Conservation (phyloP, 768 basidiomycete species). For the Mycena albidolilacea region DNA sequence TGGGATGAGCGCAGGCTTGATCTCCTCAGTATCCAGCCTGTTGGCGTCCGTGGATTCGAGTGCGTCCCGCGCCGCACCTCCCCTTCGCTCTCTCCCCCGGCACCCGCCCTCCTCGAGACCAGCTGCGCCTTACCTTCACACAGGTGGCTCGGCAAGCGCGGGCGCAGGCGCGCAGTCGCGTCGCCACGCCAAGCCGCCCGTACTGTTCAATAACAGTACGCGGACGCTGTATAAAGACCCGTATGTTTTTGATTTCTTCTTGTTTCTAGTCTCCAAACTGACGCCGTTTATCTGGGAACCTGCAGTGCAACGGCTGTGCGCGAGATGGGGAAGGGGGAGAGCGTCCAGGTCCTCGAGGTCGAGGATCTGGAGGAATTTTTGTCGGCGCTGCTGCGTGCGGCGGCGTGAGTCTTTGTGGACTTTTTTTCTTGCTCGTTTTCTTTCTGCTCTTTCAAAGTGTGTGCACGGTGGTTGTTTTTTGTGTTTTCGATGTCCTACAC, state of each 20-base stretch:
- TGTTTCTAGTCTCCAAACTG: slow-evolving; percentile 13
- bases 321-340: slow-evolving; percentile 15
- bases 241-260: neutral
- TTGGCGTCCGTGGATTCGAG: no score
- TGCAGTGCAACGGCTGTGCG: neutral
- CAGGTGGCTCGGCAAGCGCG: neutral
- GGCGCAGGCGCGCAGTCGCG: neutral
- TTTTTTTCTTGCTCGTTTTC: no score
- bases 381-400: slow-evolving; percentile 6
- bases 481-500: neutral
- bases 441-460: no score
- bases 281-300: neutral
- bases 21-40: slow-evolving; percentile 4
- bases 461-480: neutral
- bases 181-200: slow-evolving; percentile 2
- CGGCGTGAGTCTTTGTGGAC: neutral
- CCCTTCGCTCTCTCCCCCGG: no score
- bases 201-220: slow-evolving; percentile 19
- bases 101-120: no score
- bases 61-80: no score
- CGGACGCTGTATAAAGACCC: slow-evolving; percentile 14
- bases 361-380: neutral
- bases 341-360: neutral
- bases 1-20: neutral
- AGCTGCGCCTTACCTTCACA: neutral